These are phyloP conservation scores for Biscogniauxia marginata DNA, from an alignment of 2,329 filamentous ascomycete genomes.

Conservation along the genomic window DNA sequence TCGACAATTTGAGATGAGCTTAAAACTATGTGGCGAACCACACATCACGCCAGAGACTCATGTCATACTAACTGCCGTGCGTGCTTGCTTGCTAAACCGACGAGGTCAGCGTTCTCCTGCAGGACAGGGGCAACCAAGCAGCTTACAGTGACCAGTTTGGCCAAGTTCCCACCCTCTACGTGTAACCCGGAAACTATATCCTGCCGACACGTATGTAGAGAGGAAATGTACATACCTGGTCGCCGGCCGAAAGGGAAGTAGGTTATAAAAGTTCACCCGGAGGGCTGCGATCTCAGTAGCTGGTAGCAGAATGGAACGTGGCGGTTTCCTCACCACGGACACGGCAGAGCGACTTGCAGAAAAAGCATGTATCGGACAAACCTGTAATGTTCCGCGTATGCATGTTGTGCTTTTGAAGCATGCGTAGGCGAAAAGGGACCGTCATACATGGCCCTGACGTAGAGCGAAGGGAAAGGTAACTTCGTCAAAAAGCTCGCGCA, in stretches of 20 bases:
- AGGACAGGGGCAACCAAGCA: not conserved
- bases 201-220: not conserved
- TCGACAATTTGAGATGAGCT: not conserved
- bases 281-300: too few species aligned
- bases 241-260: too few species aligned
- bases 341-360: conserved; percentile 16
- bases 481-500: not conserved
- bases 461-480: conserved; percentile 3
- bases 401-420: conserved; percentile 21
- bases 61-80: not conserved
- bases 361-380: conserved; percentile 15
- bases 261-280: too few species aligned
- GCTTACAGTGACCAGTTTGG: not conserved
- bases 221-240: too few species aligned
- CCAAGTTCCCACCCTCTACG: not conserved
- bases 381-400: conserved; percentile 20
- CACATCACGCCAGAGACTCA: not conserved
- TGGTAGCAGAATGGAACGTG: conserved; percentile 20
- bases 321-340: conserved; percentile 19
- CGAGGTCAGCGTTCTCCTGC: not conserved
- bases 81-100: not conserved
- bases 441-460: conserved; percentile 20
- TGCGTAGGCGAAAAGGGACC: conserved; percentile 14
- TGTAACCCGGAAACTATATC: not conserved
- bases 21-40: not conserved